These are phyloP conservation scores for Lagerstroemia speciosa DNA, from an alignment of 345 rosid genomes.

Conservation along the genomic window DNA sequence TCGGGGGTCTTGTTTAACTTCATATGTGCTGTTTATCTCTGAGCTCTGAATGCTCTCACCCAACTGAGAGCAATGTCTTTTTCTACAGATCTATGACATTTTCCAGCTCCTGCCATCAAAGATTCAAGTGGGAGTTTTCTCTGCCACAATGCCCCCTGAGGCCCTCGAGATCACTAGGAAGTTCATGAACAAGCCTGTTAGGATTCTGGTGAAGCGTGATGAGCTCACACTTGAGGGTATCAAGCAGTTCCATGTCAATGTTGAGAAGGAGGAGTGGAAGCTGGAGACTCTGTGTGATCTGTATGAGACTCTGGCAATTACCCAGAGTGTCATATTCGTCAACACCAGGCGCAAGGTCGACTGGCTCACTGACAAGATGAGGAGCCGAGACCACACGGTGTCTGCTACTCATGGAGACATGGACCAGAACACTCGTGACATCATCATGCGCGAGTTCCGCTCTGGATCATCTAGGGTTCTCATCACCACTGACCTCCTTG, in stretches of 20 bases:
- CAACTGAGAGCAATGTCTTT: neutral
- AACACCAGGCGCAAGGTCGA: conserved; percentile 93
- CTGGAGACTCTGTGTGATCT: conserved; percentile 80
- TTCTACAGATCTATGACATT: conserved; percentile 66
- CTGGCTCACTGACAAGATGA: conserved; percentile 84
- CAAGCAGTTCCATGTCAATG: conserved; percentile 74
- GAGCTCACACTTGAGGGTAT: conserved; percentile 93
- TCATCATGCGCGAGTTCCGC: conserved; percentile 42
- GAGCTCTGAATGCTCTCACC: no score
- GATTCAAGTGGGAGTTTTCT: conserved; percentile 84
- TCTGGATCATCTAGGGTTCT: conserved; percentile 47
- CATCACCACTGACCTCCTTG: conserved; percentile 41
- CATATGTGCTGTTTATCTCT: neutral
- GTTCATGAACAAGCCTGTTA: conserved; percentile 86
- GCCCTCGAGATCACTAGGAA: conserved; percentile 91
- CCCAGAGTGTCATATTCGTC: conserved; percentile 86
- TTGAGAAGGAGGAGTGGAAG: conserved; percentile 87
- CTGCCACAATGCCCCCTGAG: conserved; percentile 96
- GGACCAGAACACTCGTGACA: conserved; percentile 47
- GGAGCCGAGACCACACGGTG: conserved; percentile 80
- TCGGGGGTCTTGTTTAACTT: no score
- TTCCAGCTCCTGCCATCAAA: conserved; percentile 78
- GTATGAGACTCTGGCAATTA: conserved; percentile 79
- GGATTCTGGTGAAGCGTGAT: conserved; percentile 84
- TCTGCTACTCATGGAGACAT: conserved; percentile 86